These are phyloP conservation scores for Pleurotus sapidus DNA, from an alignment of 768 basidiomycete species.

Conservation along the genomic window DNA sequence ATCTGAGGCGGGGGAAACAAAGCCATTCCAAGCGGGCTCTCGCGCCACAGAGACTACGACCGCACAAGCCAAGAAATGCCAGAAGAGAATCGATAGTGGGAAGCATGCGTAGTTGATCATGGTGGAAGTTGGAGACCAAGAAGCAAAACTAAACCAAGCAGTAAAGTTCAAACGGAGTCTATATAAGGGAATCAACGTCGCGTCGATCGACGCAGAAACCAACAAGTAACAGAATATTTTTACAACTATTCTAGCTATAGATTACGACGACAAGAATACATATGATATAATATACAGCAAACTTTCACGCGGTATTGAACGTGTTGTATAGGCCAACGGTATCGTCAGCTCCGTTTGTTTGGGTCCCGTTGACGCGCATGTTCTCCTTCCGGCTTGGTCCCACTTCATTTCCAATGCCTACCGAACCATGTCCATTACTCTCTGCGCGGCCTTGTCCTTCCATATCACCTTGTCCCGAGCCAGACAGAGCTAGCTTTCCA, in stretches of 20 bases:
- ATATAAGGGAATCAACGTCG: constrained; percentile 8
- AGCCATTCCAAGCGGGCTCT: constrained; percentile 71
- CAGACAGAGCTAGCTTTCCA: constrained; percentile 39
- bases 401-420: constrained; percentile 8
- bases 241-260: no score
- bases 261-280: neutral
- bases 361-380: constrained; percentile 28
- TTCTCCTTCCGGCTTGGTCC: constrained; percentile 16
- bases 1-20: constrained; percentile 47
- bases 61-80: constrained; percentile 10
- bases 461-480: constrained; percentile 27
- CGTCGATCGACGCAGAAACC: neutral
- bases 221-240: no score
- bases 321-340: constrained; percentile 80
- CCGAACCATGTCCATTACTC: constrained; percentile 30
- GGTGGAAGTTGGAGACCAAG: neutral
- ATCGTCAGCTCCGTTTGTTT: constrained; percentile 60
- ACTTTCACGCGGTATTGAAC: constrained; percentile 38
- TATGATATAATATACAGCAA: neutral
- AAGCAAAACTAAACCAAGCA: neutral
- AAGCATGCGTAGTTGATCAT: constrained; percentile 9
- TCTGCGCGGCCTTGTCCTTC: constrained; percentile 29
- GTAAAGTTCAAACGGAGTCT: neutral
- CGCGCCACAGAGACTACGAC: constrained; percentile 12
- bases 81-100: constrained; percentile 7